Evolutionary conservation across 2,329 filamentous ascomycete species (phyloP), one percentile per base, ranked within the genome.

Genomic region (Tolypocladium ovalisporum): DNA sequence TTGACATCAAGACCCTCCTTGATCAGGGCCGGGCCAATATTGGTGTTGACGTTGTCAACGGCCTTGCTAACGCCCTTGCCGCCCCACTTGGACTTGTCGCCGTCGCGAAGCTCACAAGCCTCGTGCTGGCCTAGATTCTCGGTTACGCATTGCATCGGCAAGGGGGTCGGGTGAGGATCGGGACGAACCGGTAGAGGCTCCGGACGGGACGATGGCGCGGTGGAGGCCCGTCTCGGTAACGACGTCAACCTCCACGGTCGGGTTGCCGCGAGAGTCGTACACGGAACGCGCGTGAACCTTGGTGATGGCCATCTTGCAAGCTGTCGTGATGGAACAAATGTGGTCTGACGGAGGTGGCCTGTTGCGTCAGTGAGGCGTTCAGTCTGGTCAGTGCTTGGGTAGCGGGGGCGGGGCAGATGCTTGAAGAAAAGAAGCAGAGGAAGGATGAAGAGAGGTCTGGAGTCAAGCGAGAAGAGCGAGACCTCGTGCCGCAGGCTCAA

Each of bases 261-360:
- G 94, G 87, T 99, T 99, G 75, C 85, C 85, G 74, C 94, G 93
- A 76, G 94, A 97, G 85, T 99, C 94, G 85, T 93, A 99, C 81
- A 99, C 91, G 72, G 88, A 92, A 74, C 94, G 89, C 72, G 89
- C 89, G 84, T 92, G 88, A 73, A 94, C 84, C 83, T 92, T 93
- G 76, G 86, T 85, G 77, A 94, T 90, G 71, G 89, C 80, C 94
- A 99, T 99, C 66, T 73, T 92, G 77, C 68, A 39, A 35, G 35
- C n/a, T 47, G 19, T 8, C 42, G 39, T 54, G 49, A 13, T 44
- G 49, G 13, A 52, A 10, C 44, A 32, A 9, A n/a, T 27, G 7
- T 27, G 27, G 34, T 52, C 47, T 52, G n/a, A 22, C 22, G 12
- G 29, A 42, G 8, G 19, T 29, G 34, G 58, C 37, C n/a, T 24